These are phyloP conservation scores for Aureobasidium sp. DNA, from an alignment of 2,329 filamentous ascomycete species.

Conservation along the genomic window DNA sequence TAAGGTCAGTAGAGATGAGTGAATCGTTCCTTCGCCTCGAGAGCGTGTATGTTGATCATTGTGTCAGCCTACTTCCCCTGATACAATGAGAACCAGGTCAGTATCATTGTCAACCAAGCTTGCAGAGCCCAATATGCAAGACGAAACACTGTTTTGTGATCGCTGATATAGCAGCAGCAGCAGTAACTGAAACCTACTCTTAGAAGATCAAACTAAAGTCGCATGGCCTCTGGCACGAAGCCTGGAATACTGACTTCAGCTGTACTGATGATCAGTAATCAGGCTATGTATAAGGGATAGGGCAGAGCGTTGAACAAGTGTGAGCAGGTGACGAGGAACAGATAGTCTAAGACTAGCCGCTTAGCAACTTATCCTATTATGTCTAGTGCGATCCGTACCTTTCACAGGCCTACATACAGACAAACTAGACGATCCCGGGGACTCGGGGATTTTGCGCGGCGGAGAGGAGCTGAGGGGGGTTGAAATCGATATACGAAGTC, in stretches of 20 bases:
- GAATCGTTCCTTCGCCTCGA: background rate
- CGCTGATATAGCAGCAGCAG: background rate
- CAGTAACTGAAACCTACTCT: background rate
- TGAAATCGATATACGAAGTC: background rate
- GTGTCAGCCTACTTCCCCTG: background rate
- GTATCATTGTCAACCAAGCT: background rate
- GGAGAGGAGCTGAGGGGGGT: background rate
- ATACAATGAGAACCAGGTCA: background rate
- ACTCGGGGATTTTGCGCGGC: background rate
- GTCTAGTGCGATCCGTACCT: background rate
- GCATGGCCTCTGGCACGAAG: background rate
- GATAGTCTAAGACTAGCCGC: background rate
- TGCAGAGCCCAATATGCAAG: background rate
- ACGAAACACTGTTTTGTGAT: background rate
- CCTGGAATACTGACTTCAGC: background rate
- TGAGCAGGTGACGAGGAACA: background rate
- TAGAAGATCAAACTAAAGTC: background rate
- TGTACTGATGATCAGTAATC: background rate
- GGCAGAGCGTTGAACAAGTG: background rate
- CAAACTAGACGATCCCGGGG: background rate
- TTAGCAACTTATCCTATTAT: background rate
- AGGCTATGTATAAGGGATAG: background rate
- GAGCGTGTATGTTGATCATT: background rate
- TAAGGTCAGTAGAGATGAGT: background rate
- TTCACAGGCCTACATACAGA: too few relatives aligned